A percentile compares a stretch with the other conserved stretches of the same genome.
Conservation (phyloP, 306 rosid genomes). For the Cicer pinnatifidum region DNA sequence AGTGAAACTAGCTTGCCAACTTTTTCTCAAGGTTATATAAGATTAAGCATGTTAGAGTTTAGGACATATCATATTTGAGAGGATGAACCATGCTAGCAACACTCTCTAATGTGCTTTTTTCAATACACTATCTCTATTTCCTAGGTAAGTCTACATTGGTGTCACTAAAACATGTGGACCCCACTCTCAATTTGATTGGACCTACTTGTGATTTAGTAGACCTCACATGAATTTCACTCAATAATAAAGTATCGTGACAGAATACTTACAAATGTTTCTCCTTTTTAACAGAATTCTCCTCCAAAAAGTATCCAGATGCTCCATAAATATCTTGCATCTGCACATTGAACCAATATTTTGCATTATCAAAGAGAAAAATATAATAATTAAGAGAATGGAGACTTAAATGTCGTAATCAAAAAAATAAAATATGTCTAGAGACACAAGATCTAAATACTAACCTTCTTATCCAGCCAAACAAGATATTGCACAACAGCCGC, state of each 20-base stretch:
- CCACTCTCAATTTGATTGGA: background rate
- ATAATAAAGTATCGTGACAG: background rate
- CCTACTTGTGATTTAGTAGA: background rate
- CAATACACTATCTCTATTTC: background rate
- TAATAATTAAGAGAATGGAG: slow-evolving; percentile 16
- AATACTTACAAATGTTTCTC: slow-evolving; percentile 63
- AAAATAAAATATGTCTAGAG: slow-evolving; percentile 34
- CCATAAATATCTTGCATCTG: slow-evolving; percentile 92
- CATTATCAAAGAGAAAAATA: slow-evolving; percentile 30
- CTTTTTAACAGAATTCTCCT: slow-evolving; percentile 53
- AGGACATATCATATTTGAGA: slow-evolving; percentile 26
- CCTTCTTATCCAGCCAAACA: slow-evolving; percentile 93
- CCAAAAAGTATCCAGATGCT: slow-evolving; percentile 91
- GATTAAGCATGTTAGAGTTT: background rate
- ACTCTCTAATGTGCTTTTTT: background rate
- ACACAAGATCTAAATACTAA: slow-evolving; percentile 44
- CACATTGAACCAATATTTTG: slow-evolving; percentile 49
- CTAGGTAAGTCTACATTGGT: background rate
- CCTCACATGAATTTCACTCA: background rate
- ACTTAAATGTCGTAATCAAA: slow-evolving; percentile 9
- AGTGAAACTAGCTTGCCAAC: slow-evolving; percentile 11
- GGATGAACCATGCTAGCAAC: slow-evolving; percentile 13
- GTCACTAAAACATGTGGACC: background rate
- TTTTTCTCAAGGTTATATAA: slow-evolving; percentile 18
- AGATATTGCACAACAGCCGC: slow-evolving; percentile 95